Evolutionary conservation across 139 green algal genomes (phyloP).

Genomic region (Edaphochlamys debaryana): DNA sequence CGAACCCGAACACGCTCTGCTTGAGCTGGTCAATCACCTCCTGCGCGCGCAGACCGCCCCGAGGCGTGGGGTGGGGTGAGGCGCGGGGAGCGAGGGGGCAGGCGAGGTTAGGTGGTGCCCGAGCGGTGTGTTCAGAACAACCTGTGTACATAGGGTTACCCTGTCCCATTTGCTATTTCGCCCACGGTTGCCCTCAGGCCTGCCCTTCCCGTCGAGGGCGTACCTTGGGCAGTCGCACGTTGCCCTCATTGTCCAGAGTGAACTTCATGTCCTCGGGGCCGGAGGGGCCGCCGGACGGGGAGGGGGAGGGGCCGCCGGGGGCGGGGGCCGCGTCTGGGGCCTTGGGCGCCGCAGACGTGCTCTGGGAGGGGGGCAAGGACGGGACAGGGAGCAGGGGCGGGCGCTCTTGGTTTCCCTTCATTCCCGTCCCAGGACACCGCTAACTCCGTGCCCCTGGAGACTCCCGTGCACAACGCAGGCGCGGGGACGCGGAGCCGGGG

Average conservation of each 20-base stretch:
- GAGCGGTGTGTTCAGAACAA: too few relatives aligned
- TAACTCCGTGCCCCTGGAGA: too few relatives aligned
- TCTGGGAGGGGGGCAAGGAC: not conserved
- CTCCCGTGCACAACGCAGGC: too few relatives aligned
- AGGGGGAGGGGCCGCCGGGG: not conserved
- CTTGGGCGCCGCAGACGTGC: not conserved
- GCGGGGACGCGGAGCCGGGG: too few relatives aligned
- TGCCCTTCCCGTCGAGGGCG: not conserved
- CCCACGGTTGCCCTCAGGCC: not conserved
- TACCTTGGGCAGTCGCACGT: conserved; percentile 33
- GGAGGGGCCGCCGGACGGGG: too few relatives aligned
- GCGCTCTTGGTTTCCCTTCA: not conserved
- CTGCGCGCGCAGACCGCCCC: conserved; percentile 60
- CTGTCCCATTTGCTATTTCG: not conserved
- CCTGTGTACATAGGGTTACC: too few relatives aligned
- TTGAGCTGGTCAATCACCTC: conserved; percentile 81
- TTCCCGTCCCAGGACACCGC: too few relatives aligned
- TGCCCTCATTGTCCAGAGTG: conserved; percentile 21
- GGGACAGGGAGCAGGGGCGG: not conserved
- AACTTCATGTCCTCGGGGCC: not conserved
- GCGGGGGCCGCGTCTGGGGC: not conserved
- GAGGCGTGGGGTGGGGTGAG: too few relatives aligned
- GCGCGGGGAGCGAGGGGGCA: too few relatives aligned
- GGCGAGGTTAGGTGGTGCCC: too few relatives aligned
- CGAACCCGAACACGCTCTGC: conserved; percentile 82